Evolutionary conservation across 768 basidiomycete species (phyloP).

Genomic region (Pleurotus tuoliensis): DNA sequence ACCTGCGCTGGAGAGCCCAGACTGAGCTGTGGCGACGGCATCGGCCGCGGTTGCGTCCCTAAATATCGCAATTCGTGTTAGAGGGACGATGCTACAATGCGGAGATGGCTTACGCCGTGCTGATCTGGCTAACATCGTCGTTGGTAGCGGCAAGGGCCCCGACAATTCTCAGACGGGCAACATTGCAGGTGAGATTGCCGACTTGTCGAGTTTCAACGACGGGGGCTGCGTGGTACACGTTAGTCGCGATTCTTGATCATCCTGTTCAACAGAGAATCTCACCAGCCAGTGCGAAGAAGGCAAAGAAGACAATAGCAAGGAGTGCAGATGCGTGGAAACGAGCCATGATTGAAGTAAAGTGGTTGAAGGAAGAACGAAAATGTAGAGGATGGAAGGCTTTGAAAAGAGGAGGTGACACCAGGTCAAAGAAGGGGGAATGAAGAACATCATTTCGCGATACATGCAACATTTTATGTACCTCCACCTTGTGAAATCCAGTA

Average conservation of each 20-base stretch:
- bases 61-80: neutral
- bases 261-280: neutral
- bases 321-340: slow-evolving; percentile 5
- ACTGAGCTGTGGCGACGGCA: slow-evolving; percentile 4
- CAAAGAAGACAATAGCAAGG: neutral
- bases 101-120: neutral
- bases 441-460: neutral
- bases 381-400: neutral
- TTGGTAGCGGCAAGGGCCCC: slow-evolving; percentile 6
- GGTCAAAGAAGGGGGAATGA: slow-evolving; percentile 6
- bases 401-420: slow-evolving; percentile 8
- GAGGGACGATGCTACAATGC: neutral
- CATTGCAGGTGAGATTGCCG: slow-evolving; percentile 9
- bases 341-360: slow-evolving; percentile 1
- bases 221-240: neutral
- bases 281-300: neutral
- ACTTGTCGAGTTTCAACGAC: slow-evolving; percentile 7
- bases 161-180: slow-evolving; percentile 8
- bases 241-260: neutral
- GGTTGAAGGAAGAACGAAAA: neutral
- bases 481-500: too few species aligned
- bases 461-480: neutral
- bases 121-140: neutral
- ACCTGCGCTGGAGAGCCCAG: slow-evolving; percentile 2
- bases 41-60: slow-evolving; percentile 5